Evolutionary conservation across 371 early-diverging fungal genomes (phyloP), one percentile per base, ranked within the genome.

Genomic region (Massospora cicadina): DNA sequence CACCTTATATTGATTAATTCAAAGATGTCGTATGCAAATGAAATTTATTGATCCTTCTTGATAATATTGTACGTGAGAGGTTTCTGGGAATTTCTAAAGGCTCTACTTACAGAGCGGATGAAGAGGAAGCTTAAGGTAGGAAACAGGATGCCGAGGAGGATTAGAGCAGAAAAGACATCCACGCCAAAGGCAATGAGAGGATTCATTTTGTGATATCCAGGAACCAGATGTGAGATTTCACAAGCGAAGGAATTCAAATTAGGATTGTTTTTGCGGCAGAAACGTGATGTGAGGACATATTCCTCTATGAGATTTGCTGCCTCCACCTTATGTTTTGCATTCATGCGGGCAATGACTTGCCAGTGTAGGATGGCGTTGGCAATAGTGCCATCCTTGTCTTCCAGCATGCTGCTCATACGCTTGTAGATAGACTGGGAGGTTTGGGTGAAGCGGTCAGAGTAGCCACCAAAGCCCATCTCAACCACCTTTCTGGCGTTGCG

Each of bases 391-490:
- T 60, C 60, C 17, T 12, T 24, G 23, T 60, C 60, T 30, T 26
- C 60, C 23, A 60, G 7, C 60, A 60, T 60, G 7, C 21, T 5
- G 17, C 26, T 21, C 23, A 60, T 60, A n/a, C 33, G 29, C 17
- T 60, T 26, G 5, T 23, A 27, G 21, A 60, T 17, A 5, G 60
- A 60, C n/a, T n/a, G n/a, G n/a, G n/a, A n/a, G n/a, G n/a, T n/a
- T n/a, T n/a, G n/a, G n/a, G n/a, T n/a, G n/a, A 23, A 60, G 23
- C 26, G 23, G 23, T 60, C 60, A 7, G 60, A 60, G 29, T 60
- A 60, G 3, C 60, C 60, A 61, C 62, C 30, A 28, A 61, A 61
- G 13, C 62, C 33, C 29, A 29, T 26, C 10, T 61, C 62, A 25
- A 25, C 33, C 12, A 2, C 2, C 27, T 61, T 61, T 2, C 33